A percentile compares a stretch with the other conserved stretches of the same genome.
Conservation (phyloP, 164 flowering plant species). For the Umbilicus rupestris region DNA sequence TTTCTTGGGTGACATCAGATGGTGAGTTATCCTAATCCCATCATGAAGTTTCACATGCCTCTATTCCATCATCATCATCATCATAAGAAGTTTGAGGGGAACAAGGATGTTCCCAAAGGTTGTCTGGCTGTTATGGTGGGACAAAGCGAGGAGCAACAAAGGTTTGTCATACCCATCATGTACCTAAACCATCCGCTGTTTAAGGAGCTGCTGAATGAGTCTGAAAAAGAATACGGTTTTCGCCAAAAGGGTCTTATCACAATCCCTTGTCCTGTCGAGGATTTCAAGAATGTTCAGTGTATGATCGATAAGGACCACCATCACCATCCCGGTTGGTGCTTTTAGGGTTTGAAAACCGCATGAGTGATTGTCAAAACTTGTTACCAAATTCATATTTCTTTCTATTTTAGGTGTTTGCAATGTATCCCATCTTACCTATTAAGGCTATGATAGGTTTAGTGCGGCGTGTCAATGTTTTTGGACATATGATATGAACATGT, state of each 20-base stretch:
- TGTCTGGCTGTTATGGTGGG: conserved; percentile 45
- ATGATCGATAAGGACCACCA: conserved; percentile 36
- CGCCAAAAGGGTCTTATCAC: conserved; percentile 45
- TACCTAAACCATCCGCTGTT: conserved; percentile 59
- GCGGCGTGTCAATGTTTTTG: too few species aligned
- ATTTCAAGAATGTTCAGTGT: conserved; percentile 33
- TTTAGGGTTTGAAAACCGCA: conserved; percentile 21
- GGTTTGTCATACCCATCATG: conserved; percentile 48
- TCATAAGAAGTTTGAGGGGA: conserved; percentile 13
- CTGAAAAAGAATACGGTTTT: conserved; percentile 58
- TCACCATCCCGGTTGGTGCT: conserved; percentile 26
- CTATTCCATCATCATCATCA: conserved; percentile 23
- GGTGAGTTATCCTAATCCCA: conserved; percentile 8
- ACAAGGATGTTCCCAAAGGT: conserved; percentile 36
- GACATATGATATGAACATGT: too few species aligned
- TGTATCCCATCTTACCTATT: background rate
- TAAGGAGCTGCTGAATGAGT: conserved; percentile 35
- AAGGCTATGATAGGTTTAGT: too few species aligned
- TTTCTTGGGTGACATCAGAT: background rate
- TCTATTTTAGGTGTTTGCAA: too few species aligned
- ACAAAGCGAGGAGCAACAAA: conserved; percentile 34
- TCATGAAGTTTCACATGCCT: conserved; percentile 23
- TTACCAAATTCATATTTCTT: too few species aligned
- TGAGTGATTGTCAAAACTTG: background rate
- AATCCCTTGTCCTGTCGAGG: conserved; percentile 53